Evolutionary conservation across 306 rosid species (phyloP).

Genomic region (Dalbergia oliveri): DNA sequence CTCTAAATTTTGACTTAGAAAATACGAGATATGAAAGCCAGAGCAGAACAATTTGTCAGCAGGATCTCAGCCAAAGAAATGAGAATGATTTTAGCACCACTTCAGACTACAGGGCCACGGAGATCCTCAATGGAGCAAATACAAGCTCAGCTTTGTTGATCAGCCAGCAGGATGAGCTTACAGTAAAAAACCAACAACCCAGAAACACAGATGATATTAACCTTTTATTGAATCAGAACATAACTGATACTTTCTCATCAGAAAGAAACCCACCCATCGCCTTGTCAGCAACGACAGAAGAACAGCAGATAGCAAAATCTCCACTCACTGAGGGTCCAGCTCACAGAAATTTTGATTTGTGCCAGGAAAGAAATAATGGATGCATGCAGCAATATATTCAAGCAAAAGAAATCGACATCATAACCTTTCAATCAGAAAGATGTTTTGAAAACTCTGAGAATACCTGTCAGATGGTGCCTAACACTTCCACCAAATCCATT

Average conservation of each 20-base stretch:
- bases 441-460: slow-evolving; percentile 46
- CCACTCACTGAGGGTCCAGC: slow-evolving; percentile 35
- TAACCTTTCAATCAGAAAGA: slow-evolving; percentile 49
- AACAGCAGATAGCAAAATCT: slow-evolving; percentile 43
- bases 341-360: slow-evolving; percentile 47
- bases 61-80: slow-evolving; percentile 52
- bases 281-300: slow-evolving; percentile 45
- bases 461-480: slow-evolving; percentile 46
- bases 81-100: slow-evolving; percentile 38
- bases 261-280: slow-evolving; percentile 51
- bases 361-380: slow-evolving; percentile 50
- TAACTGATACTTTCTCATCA: slow-evolving; percentile 30
- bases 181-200: slow-evolving; percentile 50
- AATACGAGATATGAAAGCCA: slow-evolving; percentile 50
- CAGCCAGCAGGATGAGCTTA: slow-evolving; percentile 38
- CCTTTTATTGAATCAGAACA: slow-evolving; percentile 47
- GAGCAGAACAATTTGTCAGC: slow-evolving; percentile 48
- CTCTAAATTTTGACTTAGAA: slow-evolving; percentile 70
- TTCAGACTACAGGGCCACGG: slow-evolving; percentile 46
- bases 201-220: slow-evolving; percentile 39
- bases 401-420: slow-evolving; percentile 43
- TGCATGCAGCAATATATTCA: slow-evolving; percentile 49
- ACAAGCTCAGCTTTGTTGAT: slow-evolving; percentile 48
- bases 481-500: slow-evolving; percentile 47
- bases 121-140: slow-evolving; percentile 45